These are phyloP conservation scores for Trichoderma asperellum DNA, from an alignment of 2,329 filamentous ascomycete genomes.

Conservation along the genomic window DNA sequence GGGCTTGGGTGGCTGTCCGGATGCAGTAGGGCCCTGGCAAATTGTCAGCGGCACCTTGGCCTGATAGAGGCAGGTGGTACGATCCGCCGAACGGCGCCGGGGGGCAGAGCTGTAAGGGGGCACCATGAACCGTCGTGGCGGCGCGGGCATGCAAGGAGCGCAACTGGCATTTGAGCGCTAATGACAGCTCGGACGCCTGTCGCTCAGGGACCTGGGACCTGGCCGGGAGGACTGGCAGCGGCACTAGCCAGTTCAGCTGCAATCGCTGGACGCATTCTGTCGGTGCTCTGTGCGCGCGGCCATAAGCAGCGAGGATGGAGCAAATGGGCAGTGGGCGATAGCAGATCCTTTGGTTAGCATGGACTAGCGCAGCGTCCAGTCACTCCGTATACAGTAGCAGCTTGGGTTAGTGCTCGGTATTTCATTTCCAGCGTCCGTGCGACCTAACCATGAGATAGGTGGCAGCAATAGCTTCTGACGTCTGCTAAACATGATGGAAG, in stretches of 20 bases:
- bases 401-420: background rate
- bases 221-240: background rate
- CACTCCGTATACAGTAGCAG: background rate
- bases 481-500: background rate
- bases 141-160: background rate
- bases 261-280: background rate
- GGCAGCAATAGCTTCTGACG: background rate
- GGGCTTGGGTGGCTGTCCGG: background rate
- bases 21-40: background rate
- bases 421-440: background rate
- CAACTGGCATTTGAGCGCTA: background rate
- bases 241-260: background rate
- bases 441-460: background rate
- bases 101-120: background rate
- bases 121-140: background rate
- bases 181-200: background rate
- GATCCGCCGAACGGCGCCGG: background rate
- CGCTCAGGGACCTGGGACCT: background rate
- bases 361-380: background rate
- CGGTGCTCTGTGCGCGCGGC: background rate
- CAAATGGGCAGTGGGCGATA: background rate
- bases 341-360: background rate
- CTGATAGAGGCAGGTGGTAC: background rate
- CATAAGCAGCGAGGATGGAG: background rate
- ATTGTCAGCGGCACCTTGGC: background rate